Percentiles rank a stretch among this genome's conserved stretches.
phyloP scores from a whole-genome alignment of 2,329 filamentous ascomycete genomes.

The Xylariales sp. region DNA sequence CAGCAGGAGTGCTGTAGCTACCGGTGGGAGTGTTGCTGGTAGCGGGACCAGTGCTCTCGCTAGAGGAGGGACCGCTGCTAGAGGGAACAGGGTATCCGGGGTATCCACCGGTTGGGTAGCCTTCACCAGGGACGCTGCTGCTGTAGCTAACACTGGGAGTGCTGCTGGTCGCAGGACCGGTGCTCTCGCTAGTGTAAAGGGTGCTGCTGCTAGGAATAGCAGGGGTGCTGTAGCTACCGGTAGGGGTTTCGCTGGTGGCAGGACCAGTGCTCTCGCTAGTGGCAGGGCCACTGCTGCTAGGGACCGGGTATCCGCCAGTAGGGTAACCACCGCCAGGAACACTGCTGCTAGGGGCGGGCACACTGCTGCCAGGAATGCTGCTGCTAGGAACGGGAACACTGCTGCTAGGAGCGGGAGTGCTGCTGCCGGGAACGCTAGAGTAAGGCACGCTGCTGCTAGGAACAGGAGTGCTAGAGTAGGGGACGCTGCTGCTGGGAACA shows the following conservation, averaged over 20 bases:
- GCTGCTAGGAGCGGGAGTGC: too few species aligned
- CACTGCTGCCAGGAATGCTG: too few species aligned
- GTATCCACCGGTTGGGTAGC: not conserved
- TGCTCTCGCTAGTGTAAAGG: not conserved
- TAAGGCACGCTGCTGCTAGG: not conserved
- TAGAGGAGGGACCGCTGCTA: constrained; percentile 13
- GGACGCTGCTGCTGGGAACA: constrained; percentile 1
- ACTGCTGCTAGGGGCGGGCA: not conserved
- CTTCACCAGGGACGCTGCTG: constrained; percentile 1
- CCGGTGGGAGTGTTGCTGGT: constrained; percentile 6
- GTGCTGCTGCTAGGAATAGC: not conserved
- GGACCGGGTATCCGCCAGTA: not conserved
- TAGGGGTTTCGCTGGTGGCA: not conserved
- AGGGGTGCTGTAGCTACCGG: constrained; percentile 1
- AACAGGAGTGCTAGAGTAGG: not conserved
- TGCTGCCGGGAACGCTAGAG: not conserved
- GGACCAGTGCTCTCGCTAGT: not conserved
- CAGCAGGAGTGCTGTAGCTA: not conserved
- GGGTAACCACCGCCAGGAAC: not conserved
- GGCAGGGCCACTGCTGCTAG: not conserved
- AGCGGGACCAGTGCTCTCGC: constrained; percentile 5
- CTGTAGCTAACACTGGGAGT: not conserved
- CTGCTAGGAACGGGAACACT: too few species aligned
- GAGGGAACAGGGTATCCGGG: constrained; percentile 1
- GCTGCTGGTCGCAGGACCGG: not conserved